Evolutionary conservation across 768 basidiomycete genomes (phyloP).

Genomic region (Agrocybe pediades): DNA sequence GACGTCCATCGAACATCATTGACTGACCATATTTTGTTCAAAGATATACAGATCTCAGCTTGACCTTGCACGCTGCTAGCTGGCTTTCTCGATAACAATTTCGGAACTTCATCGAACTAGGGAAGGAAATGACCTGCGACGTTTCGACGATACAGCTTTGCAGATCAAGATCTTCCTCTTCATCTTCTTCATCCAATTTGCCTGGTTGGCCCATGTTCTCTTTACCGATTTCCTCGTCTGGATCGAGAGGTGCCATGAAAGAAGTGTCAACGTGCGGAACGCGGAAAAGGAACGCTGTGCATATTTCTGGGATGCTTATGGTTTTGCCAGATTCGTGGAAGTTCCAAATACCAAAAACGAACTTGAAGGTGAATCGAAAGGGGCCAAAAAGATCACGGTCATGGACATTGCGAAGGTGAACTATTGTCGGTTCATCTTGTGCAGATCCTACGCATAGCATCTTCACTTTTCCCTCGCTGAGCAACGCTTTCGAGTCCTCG

Average conservation of each 20-base stretch:
- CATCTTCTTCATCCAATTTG: neutral
- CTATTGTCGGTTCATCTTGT: constrained; percentile 4
- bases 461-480: neutral
- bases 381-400: constrained; percentile 5
- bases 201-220: neutral
- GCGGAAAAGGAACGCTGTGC: neutral
- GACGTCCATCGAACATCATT: neutral
- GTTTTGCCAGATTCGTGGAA: neutral
- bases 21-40: neutral
- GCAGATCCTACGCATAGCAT: constrained; percentile 4
- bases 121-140: neutral
- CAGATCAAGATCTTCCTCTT: neutral
- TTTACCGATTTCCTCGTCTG: neutral
- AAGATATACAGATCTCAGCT: neutral
- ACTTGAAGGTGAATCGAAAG: constrained; percentile 6
- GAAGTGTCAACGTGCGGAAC: neutral
- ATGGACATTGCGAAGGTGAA: constrained; percentile 5
- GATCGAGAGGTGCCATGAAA: neutral
- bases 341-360: constrained; percentile 14
- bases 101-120: neutral
- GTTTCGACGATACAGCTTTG: neutral
- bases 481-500: neutral
- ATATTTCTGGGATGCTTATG: neutral
- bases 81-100: neutral
- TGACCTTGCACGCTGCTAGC: neutral